These are phyloP conservation scores for Wickerhamia fluorescens DNA, from an alignment of 805 yeast species.

Conservation along the genomic window DNA sequence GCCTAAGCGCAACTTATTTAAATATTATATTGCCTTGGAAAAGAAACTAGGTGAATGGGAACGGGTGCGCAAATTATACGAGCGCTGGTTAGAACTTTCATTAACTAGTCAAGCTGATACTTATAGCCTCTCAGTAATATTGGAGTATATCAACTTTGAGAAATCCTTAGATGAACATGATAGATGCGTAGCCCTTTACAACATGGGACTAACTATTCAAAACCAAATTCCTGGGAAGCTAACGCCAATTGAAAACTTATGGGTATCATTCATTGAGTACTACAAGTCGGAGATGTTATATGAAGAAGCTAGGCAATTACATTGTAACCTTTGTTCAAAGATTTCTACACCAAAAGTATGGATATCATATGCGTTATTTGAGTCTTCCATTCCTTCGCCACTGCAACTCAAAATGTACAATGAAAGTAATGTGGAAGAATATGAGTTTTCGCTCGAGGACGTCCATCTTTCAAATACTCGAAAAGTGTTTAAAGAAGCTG, in stretches of 20 bases:
- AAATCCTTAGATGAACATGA: conserved; percentile 57
- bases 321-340: conserved; percentile 29
- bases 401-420: conserved; percentile 32
- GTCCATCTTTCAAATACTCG: conserved; percentile 49
- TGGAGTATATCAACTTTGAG: conserved; percentile 65
- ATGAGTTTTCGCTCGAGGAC: conserved; percentile 44
- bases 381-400: conserved; percentile 54
- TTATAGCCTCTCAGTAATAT: conserved; percentile 37
- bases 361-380: conserved; percentile 67
- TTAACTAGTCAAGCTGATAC: conserved; percentile 5
- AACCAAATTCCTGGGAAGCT: conserved; percentile 24
- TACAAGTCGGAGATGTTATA: conserved; percentile 57
- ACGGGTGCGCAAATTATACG: conserved; percentile 67
- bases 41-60: conserved; percentile 68
- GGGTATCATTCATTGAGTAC: conserved; percentile 42
- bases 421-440: conserved; percentile 41
- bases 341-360: conserved; percentile 39
- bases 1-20: conserved; percentile 53
- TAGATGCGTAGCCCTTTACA: conserved; percentile 58
- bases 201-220: conserved; percentile 36
- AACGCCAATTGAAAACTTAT: conserved; percentile 13
- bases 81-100: conserved; percentile 47
- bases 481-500: conserved; percentile 47
- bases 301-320: conserved; percentile 46
- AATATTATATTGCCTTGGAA: conserved; percentile 64